Evolutionary conservation across 1,284 basidiomycete species (phyloP).

Genomic region (Irpex sp.): DNA sequence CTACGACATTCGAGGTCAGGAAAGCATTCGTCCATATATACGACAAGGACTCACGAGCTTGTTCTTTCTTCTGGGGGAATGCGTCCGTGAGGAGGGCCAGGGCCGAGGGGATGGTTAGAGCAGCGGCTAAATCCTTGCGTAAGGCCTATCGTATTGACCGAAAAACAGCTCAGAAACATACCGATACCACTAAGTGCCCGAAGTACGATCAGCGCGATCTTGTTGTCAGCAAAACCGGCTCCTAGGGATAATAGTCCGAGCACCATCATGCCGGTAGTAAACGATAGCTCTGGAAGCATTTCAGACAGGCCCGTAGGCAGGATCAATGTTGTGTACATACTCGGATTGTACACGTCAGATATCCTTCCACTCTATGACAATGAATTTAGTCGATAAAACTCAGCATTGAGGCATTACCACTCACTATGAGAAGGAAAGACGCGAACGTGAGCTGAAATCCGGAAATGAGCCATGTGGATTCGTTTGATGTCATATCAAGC

Average conservation of each 20-base stretch:
- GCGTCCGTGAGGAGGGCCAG: slow-evolving; percentile 41
- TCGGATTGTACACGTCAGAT: slow-evolving; percentile 31
- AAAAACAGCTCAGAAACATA: slow-evolving; percentile 12
- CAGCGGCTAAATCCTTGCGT: slow-evolving; percentile 28
- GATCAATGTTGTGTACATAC: slow-evolving; percentile 16
- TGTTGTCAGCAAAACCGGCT: slow-evolving; percentile 38
- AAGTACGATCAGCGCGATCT: slow-evolving; percentile 39
- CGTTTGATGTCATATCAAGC: slow-evolving; percentile 25
- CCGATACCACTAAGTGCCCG: slow-evolving; percentile 41
- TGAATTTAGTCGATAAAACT: background rate
- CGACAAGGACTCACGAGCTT: slow-evolving; percentile 28
- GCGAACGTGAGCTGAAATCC: slow-evolving; percentile 32
- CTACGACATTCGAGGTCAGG: background rate
- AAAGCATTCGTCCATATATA: background rate
- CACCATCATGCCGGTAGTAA: slow-evolving; percentile 30
- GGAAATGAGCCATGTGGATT: slow-evolving; percentile 31
- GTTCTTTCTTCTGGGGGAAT: slow-evolving; percentile 41
- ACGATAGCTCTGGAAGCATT: slow-evolving; percentile 23
- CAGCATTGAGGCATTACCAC: slow-evolving; percentile 6
- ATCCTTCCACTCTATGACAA: slow-evolving; percentile 27
- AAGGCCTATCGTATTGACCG: background rate
- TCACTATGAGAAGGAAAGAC: slow-evolving; percentile 29
- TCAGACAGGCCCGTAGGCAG: background rate
- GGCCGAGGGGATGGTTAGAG: slow-evolving; percentile 46
- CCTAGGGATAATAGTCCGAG: slow-evolving; percentile 36